A percentile compares a stretch with the other conserved stretches of the same genome.
These are phyloP conservation scores for Rhodotorula kratochvilovae DNA, from an alignment of 768 basidiomycete genomes.

Conservation along the genomic window DNA sequence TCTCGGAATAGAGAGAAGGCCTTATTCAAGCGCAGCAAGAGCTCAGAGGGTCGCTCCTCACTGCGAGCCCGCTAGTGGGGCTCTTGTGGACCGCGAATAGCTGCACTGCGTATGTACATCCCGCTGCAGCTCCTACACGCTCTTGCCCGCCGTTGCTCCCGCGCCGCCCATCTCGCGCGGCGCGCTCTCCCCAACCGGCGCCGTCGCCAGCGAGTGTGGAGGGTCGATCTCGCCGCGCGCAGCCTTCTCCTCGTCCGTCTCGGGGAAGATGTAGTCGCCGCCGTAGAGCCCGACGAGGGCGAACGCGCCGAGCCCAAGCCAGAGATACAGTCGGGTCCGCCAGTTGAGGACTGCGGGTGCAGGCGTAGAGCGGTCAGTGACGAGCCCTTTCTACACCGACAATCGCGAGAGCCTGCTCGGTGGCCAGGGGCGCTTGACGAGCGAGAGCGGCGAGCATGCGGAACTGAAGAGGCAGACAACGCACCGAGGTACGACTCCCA, in stretches of 20 bases:
- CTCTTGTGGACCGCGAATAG: too few species aligned
- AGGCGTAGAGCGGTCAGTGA: not conserved
- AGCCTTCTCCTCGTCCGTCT: constrained; percentile 11
- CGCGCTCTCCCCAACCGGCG: too few species aligned
- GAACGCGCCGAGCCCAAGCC: constrained; percentile 22
- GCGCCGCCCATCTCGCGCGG: not conserved
- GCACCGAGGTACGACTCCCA: constrained; percentile 31
- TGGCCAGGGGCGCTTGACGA: too few species aligned
- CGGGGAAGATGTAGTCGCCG: constrained; percentile 24
- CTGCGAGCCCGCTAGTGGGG: too few species aligned
- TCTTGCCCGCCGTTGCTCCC: not conserved
- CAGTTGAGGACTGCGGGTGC: constrained; percentile 11
- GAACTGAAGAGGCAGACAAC: not conserved
- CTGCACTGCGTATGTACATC: too few species aligned
- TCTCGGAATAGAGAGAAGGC: too few species aligned
- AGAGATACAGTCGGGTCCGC: constrained; percentile 30
- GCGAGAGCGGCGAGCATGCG: too few species aligned
- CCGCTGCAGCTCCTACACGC: not conserved
- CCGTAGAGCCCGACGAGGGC: constrained; percentile 28
- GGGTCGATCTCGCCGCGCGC: not conserved
- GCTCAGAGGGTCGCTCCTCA: too few species aligned
- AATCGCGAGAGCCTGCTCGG: too few species aligned
- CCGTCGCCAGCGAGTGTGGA: too few species aligned
- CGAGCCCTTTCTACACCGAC: too few species aligned
- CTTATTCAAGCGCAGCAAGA: too few species aligned